phyloP scores from a whole-genome alignment of 129 eudicot genomes.

The Lactuca saligna region DNA sequence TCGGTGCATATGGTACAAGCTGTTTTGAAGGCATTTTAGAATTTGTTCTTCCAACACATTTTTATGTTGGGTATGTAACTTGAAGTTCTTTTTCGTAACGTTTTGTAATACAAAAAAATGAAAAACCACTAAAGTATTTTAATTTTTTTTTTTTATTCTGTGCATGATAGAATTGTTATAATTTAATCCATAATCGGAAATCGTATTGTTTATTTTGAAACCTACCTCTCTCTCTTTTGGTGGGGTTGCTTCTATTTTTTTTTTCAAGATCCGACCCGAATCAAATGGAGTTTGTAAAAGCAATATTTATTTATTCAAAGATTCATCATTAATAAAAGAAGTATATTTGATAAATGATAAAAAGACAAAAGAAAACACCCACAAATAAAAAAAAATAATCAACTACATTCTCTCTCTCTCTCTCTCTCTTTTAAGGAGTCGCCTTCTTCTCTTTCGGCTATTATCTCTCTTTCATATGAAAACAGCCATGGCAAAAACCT shows the following conservation, averaged over 20 bases:
- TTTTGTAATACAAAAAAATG: no score
- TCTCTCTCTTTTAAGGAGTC: conserved; percentile 39
- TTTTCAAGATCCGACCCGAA: conserved; percentile 41
- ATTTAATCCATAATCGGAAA: not conserved
- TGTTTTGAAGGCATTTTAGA: not conserved
- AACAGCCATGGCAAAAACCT: conserved; percentile 54
- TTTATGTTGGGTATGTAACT: not conserved
- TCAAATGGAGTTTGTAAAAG: not conserved
- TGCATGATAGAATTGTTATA: no score
- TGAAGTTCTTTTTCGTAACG: not conserved
- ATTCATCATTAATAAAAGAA: conserved; percentile 11
- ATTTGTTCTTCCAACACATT: not conserved
- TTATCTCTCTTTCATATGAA: conserved; percentile 37
- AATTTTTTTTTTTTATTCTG: no score
- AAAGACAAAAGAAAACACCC: not conserved
- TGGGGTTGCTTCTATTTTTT: conserved; percentile 44
- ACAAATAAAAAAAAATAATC: conserved; percentile 16
- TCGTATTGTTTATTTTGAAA: conserved; percentile 40
- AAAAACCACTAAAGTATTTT: no score
- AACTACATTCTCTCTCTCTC: conserved; percentile 33
- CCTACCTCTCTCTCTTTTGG: conserved; percentile 26
- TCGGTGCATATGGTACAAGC: not conserved
- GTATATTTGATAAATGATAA: not conserved
- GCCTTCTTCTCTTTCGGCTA: conserved; percentile 26
- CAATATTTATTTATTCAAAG: conserved; percentile 17